Conservation (phyloP, 2,329 filamentous ascomycete genomes). For the Ophiostoma perfectum region DNA sequence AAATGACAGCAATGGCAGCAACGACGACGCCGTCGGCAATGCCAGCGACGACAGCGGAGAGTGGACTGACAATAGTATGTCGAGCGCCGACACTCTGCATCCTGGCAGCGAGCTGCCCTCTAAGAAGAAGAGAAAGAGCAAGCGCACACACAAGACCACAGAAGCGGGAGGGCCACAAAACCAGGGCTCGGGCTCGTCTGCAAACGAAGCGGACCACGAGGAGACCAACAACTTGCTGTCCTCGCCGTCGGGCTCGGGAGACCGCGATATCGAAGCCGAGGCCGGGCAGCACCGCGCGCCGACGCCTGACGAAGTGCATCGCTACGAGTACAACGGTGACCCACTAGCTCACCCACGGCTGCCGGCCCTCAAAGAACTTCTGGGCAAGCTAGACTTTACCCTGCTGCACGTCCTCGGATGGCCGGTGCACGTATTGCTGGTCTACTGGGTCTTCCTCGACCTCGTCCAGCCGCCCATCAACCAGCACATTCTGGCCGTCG, state of each 20-base stretch:
- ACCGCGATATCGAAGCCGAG: conserved; percentile 10
- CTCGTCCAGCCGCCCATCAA: conserved; percentile 20
- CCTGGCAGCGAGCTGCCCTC: neutral
- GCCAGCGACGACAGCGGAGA: neutral
- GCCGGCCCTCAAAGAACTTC: neutral
- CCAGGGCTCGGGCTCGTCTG: neutral
- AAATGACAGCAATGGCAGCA: neutral
- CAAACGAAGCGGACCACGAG: neutral
- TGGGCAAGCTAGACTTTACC: neutral
- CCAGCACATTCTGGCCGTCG: conserved; percentile 16
- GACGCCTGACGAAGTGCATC: no score
- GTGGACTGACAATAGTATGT: neutral
- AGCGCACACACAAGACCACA: neutral
- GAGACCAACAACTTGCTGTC: neutral
- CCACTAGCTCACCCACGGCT: neutral
- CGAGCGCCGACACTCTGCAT: neutral
- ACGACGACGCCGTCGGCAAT: neutral
- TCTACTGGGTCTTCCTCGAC: conserved; percentile 23
- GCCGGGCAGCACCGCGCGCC: neutral
- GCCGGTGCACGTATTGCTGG: neutral
- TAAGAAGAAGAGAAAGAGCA: neutral
- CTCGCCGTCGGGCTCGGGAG: neutral
- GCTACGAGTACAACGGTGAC: conserved; percentile 19
- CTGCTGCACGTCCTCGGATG: neutral
- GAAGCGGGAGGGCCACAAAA: no score